Percentiles rank a stretch among this genome's conserved stretches.
phyloP scores from a whole-genome alignment of 2,329 filamentous ascomycete genomes.

The Calonectria pauciramosa region DNA sequence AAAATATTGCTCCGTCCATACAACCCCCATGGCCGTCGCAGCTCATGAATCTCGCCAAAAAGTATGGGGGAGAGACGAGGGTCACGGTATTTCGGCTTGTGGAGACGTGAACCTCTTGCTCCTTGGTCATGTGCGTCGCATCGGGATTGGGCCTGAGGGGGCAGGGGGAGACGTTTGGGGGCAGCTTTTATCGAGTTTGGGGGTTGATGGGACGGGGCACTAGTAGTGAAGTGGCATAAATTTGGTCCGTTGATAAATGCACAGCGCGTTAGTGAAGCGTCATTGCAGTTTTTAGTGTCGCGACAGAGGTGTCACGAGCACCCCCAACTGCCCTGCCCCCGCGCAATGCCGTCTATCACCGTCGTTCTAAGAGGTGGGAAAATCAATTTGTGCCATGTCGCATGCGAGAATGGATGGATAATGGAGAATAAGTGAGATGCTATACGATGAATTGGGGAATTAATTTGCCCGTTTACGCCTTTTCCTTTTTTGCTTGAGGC shows the following conservation, averaged over 20 bases:
- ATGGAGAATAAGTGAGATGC: neutral
- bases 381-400: neutral
- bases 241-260: neutral
- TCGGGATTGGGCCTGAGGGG: neutral
- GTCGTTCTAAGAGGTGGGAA: neutral
- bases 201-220: neutral
- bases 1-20: conserved; percentile 35
- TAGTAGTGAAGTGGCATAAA: neutral
- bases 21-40: conserved; percentile 28
- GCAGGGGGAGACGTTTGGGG: conserved; percentile 15
- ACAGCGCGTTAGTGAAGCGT: neutral
- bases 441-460: neutral
- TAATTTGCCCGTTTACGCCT: neutral
- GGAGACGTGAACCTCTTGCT: neutral
- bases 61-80: conserved; percentile 24
- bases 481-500: neutral
- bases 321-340: conserved; percentile 13
- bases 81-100: conserved; percentile 11
- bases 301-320: neutral
- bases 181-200: conserved; percentile 16
- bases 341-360: conserved; percentile 25
- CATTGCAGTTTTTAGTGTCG: neutral
- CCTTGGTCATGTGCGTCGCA: neutral
- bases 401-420: neutral
- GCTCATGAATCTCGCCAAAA: neutral